Conservation (phyloP, 148 eudicot genomes). For the Rhododendron ferrugineum region DNA sequence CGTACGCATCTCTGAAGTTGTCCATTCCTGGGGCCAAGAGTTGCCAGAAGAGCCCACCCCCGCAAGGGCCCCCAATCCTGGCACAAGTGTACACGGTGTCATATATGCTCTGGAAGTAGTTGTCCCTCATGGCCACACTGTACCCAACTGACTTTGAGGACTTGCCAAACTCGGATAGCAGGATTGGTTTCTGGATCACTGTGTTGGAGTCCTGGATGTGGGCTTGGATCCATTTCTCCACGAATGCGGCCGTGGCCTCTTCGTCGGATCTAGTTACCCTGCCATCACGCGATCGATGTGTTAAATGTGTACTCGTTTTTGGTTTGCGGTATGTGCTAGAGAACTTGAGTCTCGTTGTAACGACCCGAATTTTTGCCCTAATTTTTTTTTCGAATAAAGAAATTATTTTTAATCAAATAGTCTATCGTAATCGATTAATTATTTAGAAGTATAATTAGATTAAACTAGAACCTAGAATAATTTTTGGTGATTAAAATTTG, state of each 20-base stretch:
- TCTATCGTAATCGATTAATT: no score
- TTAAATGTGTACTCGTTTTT: no score
- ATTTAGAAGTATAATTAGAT: no score
- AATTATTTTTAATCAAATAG: no score
- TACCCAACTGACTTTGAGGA: slow-evolving; percentile 27
- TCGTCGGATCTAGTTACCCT: slow-evolving; percentile 22
- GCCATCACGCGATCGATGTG: not conserved
- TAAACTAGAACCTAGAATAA: no score
- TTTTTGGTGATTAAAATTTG: no score
- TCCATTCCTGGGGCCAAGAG: slow-evolving; percentile 32
- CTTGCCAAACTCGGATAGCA: slow-evolving; percentile 28
- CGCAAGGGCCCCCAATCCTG: slow-evolving; percentile 19
- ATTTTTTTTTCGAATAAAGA: no score
- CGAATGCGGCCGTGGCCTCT: slow-evolving; percentile 14
- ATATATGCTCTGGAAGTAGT: slow-evolving; percentile 19
- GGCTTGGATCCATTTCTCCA: slow-evolving; percentile 29
- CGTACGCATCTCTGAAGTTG: slow-evolving; percentile 26
- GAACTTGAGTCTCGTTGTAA: no score
- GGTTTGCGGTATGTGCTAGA: no score
- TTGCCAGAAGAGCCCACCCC: slow-evolving; percentile 36
- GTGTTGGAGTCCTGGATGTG: slow-evolving; percentile 21
- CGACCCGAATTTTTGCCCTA: no score
- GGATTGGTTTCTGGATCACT: slow-evolving; percentile 25
- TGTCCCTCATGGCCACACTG: slow-evolving; percentile 12
- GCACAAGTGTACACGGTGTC: slow-evolving; percentile 17